Percentiles rank a stretch among this genome's conserved stretches.
phyloP scores from a whole-genome alignment of 176 grass and related monocot genomes.

The Aegilops longissima region DNA sequence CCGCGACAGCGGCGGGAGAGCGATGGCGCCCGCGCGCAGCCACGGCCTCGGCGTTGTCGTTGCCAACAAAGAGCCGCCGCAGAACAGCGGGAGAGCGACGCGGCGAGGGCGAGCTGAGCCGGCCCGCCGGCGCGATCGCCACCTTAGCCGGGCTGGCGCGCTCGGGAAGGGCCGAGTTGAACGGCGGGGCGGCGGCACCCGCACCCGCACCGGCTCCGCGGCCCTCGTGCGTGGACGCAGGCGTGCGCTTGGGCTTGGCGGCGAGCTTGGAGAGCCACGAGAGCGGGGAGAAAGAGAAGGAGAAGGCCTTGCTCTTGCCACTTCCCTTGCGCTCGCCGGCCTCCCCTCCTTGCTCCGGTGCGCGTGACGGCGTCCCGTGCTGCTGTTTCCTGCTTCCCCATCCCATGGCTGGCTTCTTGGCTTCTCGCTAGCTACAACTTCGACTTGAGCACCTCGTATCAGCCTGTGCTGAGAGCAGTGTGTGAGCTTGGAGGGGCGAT shows the following conservation, averaged over 20 bases:
- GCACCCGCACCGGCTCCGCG: no score
- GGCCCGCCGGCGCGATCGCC: background rate
- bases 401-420: conserved; percentile 37
- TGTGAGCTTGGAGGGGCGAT: background rate
- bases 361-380: background rate
- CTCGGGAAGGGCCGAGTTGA: background rate
- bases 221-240: background rate
- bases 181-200: background rate
- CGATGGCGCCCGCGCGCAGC: background rate
- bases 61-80: conserved; percentile 48
- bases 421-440: background rate
- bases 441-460: background rate
- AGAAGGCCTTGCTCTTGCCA: conserved; percentile 26
- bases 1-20: background rate
- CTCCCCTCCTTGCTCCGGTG: background rate
- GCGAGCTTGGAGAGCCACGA: conserved; percentile 67
- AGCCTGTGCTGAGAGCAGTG: background rate
- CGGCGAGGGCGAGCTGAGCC: background rate
- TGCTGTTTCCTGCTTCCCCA: conserved; percentile 59
- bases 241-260: conserved; percentile 23
- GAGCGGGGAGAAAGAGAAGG: conserved; percentile 38
- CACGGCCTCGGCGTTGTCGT: conserved; percentile 28
- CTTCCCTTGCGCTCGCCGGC: background rate
- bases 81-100: background rate
- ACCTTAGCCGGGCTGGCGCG: background rate